Evolutionary conservation across 75 land plant genomes (phyloP).

Genomic region (Larix kaempferi): DNA sequence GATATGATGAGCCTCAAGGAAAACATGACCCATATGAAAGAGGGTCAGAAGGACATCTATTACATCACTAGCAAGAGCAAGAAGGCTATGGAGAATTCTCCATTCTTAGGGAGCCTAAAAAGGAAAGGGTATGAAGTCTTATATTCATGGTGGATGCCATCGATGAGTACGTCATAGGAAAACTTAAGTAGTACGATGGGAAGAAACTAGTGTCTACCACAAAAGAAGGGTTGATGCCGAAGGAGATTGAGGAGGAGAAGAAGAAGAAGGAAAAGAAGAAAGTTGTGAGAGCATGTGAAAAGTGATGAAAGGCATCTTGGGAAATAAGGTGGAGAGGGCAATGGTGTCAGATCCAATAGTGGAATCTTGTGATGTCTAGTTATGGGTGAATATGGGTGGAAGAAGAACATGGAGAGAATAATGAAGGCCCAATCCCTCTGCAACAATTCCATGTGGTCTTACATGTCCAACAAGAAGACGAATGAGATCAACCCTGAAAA

Average conservation of each 20-base stretch:
- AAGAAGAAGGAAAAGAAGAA: slow-evolving; percentile 63
- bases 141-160: slow-evolving; percentile 34
- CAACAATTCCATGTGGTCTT: too few relatives aligned
- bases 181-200: slow-evolving; percentile 37
- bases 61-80: slow-evolving; percentile 37
- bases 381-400: slow-evolving; percentile 80
- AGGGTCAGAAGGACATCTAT: slow-evolving; percentile 30
- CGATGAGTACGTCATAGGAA: slow-evolving; percentile 32
- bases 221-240: slow-evolving; percentile 21
- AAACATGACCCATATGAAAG: slow-evolving; percentile 32
- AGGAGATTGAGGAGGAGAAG: slow-evolving; percentile 62
- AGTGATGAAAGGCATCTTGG: slow-evolving; percentile 63
- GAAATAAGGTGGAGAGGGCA: slow-evolving; percentile 72
- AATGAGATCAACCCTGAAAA: too few relatives aligned
- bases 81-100: slow-evolving; percentile 36
- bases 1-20: slow-evolving; percentile 32
- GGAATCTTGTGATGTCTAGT: slow-evolving; percentile 70
- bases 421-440: too few relatives aligned
- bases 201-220: slow-evolving; percentile 30
- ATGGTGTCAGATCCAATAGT: slow-evolving; percentile 64
- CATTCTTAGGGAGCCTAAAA: slow-evolving; percentile 31
- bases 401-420: slow-evolving; percentile 82
- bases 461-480: too few relatives aligned
- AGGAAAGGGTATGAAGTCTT: slow-evolving; percentile 30
- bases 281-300: slow-evolving; percentile 64